Base-by-base conservation (phyloP, 495 filamentous ascomycete genomes). In the Neurospora sp. region DNA sequence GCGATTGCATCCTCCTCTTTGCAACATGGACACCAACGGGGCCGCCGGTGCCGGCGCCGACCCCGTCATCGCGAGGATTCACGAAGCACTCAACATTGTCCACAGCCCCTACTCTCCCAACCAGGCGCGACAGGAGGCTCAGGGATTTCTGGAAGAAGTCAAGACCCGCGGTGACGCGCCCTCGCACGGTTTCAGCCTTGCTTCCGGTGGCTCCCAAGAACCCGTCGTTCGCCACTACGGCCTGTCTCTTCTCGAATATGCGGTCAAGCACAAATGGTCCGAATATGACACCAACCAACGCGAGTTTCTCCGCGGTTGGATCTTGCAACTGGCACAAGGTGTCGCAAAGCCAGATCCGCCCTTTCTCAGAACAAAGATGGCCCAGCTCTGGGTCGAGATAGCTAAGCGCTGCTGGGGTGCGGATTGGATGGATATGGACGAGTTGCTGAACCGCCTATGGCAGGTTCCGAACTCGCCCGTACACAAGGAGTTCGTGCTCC, bases 391-490 rank as follows among this genome's bases (percentile, higher is more conserved):
- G 96, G 92, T 93, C 8, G 96, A 98, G 79, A 83, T 97, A 70
- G 94, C 94, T 37, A 98, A 99, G 84, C 87, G 94, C 77, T 92
- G 89, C 77, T 99, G 96, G 96, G 93, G 85, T 10, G 84, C 88
- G 40, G 92, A 95, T 68, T 99, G 96, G 96, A 87, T 91, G 82
- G 89, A 96, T 79, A 98, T 99, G 96, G 96, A 99, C 78, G 85
- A 88, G 59, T 83, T 91, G 75, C 86, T 99, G 53, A 89, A 94
- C 53, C 88, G 88, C 72, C 86, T 98, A 35, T 99, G 96, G 96
- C 82, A 85, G 71, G 78, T 87, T 0, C 82, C 84, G 40, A 87
- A 88, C 27, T 87, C 88, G 69, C 81, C 90, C 27, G 88, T 90
- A 18, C 91, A 93, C 80, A 93, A 93, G 81, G 89, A 91, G 76